These are phyloP conservation scores for Posidonia australis DNA, from an alignment of 106 monocot genomes.

Conservation along the genomic window DNA sequence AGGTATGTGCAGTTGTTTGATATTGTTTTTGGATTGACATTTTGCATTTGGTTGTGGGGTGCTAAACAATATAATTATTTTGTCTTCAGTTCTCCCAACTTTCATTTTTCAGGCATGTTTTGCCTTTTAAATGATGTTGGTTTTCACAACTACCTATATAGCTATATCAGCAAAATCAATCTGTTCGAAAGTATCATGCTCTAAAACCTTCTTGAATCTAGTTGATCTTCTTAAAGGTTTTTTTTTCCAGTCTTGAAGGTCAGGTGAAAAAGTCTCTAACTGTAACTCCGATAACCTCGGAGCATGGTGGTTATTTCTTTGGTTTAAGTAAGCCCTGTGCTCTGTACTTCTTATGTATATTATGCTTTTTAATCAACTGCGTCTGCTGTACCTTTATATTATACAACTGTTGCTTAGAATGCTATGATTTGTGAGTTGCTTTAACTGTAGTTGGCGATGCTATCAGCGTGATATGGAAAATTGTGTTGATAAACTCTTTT, in stretches of 20 bases:
- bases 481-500: no score
- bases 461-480: no score
- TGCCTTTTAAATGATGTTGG: no score
- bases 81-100: not conserved
- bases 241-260: conserved; percentile 7
- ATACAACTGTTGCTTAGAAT: no score
- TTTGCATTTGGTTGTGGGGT: no score
- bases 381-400: no score
- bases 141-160: no score
- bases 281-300: conserved; percentile 1
- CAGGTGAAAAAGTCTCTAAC: conserved; percentile 8
- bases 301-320: conserved; percentile 8
- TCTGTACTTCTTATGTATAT: not conserved
- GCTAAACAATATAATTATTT: not conserved
- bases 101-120: not conserved
- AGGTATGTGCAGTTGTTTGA: conserved; percentile 27
- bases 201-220: not conserved
- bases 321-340: conserved; percentile 1
- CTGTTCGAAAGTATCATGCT: not conserved
- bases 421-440: no score
- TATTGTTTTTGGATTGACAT: not conserved
- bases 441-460: no score
- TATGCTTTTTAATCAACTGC: no score
- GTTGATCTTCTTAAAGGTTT: not conserved
- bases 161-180: not conserved